Evolutionary conservation across 768 basidiomycete species (phyloP), one percentile per base, ranked within the genome.

Genomic region (Mycena pura): DNA sequence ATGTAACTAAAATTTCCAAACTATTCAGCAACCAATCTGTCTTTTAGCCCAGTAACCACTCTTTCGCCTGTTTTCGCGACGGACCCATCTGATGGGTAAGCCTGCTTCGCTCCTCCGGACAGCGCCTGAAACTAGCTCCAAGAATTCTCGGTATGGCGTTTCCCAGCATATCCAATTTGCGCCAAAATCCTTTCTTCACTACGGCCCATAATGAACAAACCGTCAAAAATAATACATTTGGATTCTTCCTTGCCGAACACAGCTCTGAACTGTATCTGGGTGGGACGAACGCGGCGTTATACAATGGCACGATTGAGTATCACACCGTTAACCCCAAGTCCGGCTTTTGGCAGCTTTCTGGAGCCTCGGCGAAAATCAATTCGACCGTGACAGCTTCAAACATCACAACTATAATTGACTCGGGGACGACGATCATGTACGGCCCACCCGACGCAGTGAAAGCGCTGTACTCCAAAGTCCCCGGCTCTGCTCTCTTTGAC

Each of bases 191-290:
- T 4, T 75, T 79, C 61, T 82, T 82, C 68, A 72, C 79, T 60
- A 80, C 77, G 6, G 76, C 83, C 43, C 43, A 80, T 22, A 66
- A 70, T 9, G 66, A 78, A 34, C 73, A 70, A 9, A 57, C 64
- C 17, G 69, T 76, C 13, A 19, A 69, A 2, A 57, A 74, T 34
- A 68, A 73, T 45, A 67, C 73, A 31, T 85, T 86, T 60, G 76
- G 78, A 29, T 77, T 86, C 62, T 77, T 80, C 51, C 75, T 86
- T 41, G 66, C 77, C 14, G n/a, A 69, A 22, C 70, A 73, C n/a
- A 73, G 71, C 40, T 77, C 80, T 25, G 82, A 84, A 70, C 78
- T 88, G 17, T 79, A 73, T 59, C 70, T 88, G 40, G 86, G 85
- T 11, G 86, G 83, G 22, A 75, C 77, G 11, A 78, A 87, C 65